A percentile compares a stretch with the other conserved stretches of the same genome.
Evolutionary conservation across 2,329 filamentous ascomycete species (phyloP).

Genomic region (Fusarium sp.): DNA sequence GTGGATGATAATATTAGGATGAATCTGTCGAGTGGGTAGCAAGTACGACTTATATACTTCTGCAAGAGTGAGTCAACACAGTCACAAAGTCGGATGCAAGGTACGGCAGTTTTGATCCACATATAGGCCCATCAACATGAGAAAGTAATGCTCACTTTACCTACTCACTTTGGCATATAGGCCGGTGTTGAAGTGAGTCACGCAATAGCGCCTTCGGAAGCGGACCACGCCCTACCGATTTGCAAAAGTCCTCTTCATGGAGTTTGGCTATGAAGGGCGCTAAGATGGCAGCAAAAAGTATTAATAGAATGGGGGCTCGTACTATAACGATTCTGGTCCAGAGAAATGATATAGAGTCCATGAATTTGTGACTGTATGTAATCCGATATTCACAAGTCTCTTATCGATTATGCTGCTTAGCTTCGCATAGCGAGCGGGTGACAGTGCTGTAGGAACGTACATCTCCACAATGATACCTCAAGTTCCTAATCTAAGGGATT

Average conservation of each 20-base stretch:
- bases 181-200: slow-evolving; percentile 20
- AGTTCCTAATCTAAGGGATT: background rate
- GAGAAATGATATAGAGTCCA: too few species aligned
- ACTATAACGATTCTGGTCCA: background rate
- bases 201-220: background rate
- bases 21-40: background rate
- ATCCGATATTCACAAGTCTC: background rate
- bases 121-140: background rate
- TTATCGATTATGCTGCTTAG: background rate
- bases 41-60: background rate
- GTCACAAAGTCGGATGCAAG: background rate
- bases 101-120: background rate
- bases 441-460: background rate
- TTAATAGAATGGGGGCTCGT: background rate
- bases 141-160: background rate
- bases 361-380: background rate
- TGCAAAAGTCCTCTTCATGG: slow-evolving; percentile 21
- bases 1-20: background rate
- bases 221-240: background rate
- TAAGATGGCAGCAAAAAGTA: background rate
- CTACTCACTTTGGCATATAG: background rate
- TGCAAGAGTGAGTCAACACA: background rate
- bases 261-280: background rate
- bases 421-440: background rate
- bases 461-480: background rate